Base-by-base conservation (phyloP, 1,139 yeast genomes). In the Arxiozyma heterogenica region DNA sequence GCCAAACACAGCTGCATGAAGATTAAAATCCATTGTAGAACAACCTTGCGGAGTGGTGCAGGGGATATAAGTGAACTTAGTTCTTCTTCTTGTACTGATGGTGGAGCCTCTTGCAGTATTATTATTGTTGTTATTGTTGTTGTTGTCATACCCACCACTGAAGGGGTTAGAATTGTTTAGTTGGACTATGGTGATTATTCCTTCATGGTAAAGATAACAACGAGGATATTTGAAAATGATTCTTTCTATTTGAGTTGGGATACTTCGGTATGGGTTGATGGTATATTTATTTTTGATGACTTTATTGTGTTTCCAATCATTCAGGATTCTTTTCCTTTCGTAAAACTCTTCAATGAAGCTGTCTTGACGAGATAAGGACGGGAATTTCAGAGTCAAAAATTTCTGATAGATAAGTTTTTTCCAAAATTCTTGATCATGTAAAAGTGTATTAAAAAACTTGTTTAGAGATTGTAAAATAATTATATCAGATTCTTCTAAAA, bases 401-500 rank as follows among this genome's bases (percentile, higher is more conserved):
- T 73, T 74, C 27, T 73, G 63, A 27, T 71, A 68, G 61, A 84
- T 83, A 22, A 84, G 74, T 53, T 75, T 75, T 61, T 76, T 75
- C 91, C 91, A 84, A 7, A 84, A 75, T 51, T 76, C 77, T 57
- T 79, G 79, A 63, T 83, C 84, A 56, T 75, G 75, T 4, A 83
- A 76, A 6, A 82, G 73, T 47, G 64, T 62, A 55, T 77, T 69
- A 79, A 88, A 81, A 21, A 71, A 64, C 46, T 69, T 74, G 61
- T 88, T 83, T 3, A 84, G 85, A 47, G 75, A 68, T 38, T 83
- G 74, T 21, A 82, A 64, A 25, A 70, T 69, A 52, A 73, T 71
- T 46, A 84, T 71, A 51, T 83, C 81, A 15, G 72, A 65, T 4
- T 84, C 81, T 52, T 83, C 86, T 20, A 84, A 71, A 57, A 78